Conservation (phyloP, 2,329 filamentous ascomycete genomes). For the Boeremia lycopersici region DNA sequence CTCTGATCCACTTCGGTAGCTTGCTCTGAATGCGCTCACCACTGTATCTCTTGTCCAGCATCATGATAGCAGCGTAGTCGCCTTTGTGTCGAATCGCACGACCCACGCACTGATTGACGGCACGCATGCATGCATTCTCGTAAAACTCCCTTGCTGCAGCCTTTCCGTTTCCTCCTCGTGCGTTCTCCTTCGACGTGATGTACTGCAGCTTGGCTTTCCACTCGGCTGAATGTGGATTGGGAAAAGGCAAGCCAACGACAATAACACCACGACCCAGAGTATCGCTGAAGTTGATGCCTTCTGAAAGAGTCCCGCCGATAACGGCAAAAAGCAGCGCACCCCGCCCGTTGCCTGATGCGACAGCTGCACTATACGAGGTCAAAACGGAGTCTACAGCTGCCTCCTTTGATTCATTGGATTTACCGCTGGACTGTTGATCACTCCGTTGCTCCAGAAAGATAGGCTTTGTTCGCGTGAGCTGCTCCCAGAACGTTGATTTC, state of each 20-base stretch:
- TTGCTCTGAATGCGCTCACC: slow-evolving; percentile 75
- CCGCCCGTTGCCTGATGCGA: slow-evolving; percentile 56
- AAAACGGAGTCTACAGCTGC: slow-evolving; percentile 71
- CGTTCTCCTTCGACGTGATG: slow-evolving; percentile 68
- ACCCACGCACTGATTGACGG: slow-evolving; percentile 96
- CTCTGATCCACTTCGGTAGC: slow-evolving; percentile 86
- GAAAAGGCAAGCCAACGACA: slow-evolving; percentile 91
- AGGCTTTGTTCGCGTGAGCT: slow-evolving; percentile 63
- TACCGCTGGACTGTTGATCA: slow-evolving; percentile 57
- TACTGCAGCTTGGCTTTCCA: slow-evolving; percentile 94
- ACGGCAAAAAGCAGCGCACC: slow-evolving; percentile 88
- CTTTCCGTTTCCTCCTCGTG: slow-evolving; percentile 47
- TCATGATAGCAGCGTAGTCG: slow-evolving; percentile 89
- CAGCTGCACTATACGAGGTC: slow-evolving; percentile 71
- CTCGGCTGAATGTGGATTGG: slow-evolving; percentile 85
- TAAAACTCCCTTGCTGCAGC: slow-evolving; percentile 76
- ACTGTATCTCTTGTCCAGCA: slow-evolving; percentile 83
- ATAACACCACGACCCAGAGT: slow-evolving; percentile 85
- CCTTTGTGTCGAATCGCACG: slow-evolving; percentile 84
- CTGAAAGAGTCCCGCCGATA: slow-evolving; percentile 91
- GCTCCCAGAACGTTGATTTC: slow-evolving; percentile 56
- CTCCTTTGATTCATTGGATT: slow-evolving; percentile 59
- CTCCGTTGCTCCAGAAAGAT: slow-evolving; percentile 48
- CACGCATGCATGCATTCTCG: slow-evolving; percentile 94
- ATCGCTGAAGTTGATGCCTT: slow-evolving; percentile 98